Evolutionary conservation across 2,329 filamentous ascomycete genomes (phyloP).

Genomic region (Pleurostoma richardsiae): DNA sequence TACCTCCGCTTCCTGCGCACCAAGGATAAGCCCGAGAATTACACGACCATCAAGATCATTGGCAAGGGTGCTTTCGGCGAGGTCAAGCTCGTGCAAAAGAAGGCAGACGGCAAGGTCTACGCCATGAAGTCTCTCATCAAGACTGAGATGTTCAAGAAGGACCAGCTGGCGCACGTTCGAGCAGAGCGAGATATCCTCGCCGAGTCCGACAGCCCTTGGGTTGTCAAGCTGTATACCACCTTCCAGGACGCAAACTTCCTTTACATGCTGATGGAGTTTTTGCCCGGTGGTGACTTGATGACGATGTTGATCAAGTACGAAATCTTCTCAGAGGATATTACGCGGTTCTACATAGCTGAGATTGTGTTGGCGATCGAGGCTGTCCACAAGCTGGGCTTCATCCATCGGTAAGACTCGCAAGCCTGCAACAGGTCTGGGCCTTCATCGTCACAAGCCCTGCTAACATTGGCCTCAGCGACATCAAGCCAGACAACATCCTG

Average conservation of each 20-base stretch:
- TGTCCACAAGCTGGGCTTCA: constrained; percentile 95
- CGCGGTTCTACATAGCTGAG: constrained; percentile 97
- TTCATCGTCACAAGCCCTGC: constrained; percentile 1
- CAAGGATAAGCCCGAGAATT: constrained; percentile 90
- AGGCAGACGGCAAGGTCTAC: constrained; percentile 93
- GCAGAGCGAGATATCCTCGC: constrained; percentile 96
- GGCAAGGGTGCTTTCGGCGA: constrained; percentile 98
- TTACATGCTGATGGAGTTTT: constrained; percentile 99
- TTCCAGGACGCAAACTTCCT: constrained; percentile 96
- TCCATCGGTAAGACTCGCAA: constrained; percentile 71
- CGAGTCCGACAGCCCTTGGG: constrained; percentile 99
- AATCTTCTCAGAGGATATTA: constrained; percentile 98
- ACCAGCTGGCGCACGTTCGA: constrained; percentile 94
- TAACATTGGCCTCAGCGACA: constrained; percentile 59
- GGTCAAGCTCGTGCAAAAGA: constrained; percentile 95
- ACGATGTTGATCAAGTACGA: constrained; percentile 99
- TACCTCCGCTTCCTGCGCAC: constrained; percentile 93
- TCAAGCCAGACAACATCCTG: constrained; percentile 98
- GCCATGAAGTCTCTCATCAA: constrained; percentile 98
- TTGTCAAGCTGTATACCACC: constrained; percentile 96
- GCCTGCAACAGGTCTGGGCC: background rate
- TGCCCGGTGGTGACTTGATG: constrained; percentile 97
- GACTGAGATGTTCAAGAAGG: constrained; percentile 99
- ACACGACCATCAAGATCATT: constrained; percentile 94
- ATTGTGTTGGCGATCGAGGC: constrained; percentile 98